Conservation (phyloP, 768 basidiomycete genomes). For the Tricholoma flavovirens region DNA sequence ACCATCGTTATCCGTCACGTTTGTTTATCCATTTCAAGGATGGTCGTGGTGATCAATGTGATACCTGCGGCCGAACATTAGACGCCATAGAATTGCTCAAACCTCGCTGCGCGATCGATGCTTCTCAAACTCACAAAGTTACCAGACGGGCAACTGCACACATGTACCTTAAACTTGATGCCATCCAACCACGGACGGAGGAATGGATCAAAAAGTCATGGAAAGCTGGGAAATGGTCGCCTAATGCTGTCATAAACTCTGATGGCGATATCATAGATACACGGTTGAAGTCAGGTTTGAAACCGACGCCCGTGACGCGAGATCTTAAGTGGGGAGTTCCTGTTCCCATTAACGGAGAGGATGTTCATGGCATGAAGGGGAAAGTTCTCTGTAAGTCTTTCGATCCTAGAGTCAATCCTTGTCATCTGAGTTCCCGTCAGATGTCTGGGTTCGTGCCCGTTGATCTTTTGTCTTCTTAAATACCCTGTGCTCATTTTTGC, state of each 20-base stretch:
- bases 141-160: slow-evolving; percentile 76
- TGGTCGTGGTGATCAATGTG: slow-evolving; percentile 98
- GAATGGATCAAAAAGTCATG: slow-evolving; percentile 82
- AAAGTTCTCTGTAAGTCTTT: slow-evolving; percentile 89
- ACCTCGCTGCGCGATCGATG: slow-evolving; percentile 89
- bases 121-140: slow-evolving; percentile 62
- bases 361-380: slow-evolving; percentile 79
- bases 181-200: slow-evolving; percentile 75
- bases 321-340: slow-evolving; percentile 97
- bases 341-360: slow-evolving; percentile 73
- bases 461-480: background rate
- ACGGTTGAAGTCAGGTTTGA: slow-evolving; percentile 76
- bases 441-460: slow-evolving; percentile 78
- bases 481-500: slow-evolving; percentile 12
- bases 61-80: slow-evolving; percentile 85
- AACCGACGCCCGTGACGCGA: slow-evolving; percentile 87
- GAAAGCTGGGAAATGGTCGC: slow-evolving; percentile 85
- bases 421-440: slow-evolving; percentile 30
- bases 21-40: slow-evolving; percentile 44
- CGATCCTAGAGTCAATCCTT: background rate
- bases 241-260: slow-evolving; percentile 83
- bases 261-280: slow-evolving; percentile 90
- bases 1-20: slow-evolving; percentile 13
- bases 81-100: slow-evolving; percentile 91
- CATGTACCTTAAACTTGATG: slow-evolving; percentile 87